Evolutionary conservation across 371 early-diverging fungal genomes (phyloP).

Genomic region (Rhizopus microsporus): DNA sequence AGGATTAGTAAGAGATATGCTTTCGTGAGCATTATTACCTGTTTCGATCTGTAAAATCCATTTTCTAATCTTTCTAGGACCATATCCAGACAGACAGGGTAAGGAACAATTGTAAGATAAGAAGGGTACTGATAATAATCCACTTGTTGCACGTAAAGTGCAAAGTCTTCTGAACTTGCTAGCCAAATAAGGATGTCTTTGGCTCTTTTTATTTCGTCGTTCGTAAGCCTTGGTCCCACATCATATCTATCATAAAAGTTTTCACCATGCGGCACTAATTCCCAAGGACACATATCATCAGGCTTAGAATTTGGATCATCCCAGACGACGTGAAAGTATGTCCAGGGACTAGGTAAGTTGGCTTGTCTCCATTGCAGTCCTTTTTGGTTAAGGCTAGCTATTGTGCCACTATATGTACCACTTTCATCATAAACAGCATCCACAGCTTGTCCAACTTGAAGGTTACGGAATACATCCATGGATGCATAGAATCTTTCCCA

Average conservation of each 20-base stretch:
- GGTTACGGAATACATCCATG: slow-evolving; percentile 43
- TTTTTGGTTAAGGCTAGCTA: slow-evolving; percentile 33
- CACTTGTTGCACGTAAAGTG: slow-evolving; percentile 67
- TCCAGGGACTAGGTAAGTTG: slow-evolving; percentile 51
- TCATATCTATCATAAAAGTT: slow-evolving; percentile 40
- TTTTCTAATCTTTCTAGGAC: slow-evolving; percentile 57
- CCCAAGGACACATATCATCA: slow-evolving; percentile 57
- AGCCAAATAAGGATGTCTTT: slow-evolving; percentile 41
- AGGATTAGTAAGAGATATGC: background rate
- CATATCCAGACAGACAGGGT: slow-evolving; percentile 70
- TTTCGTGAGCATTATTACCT: slow-evolving; percentile 27
- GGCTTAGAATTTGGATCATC: slow-evolving; percentile 36
- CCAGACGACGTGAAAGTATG: slow-evolving; percentile 59
- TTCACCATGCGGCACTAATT: slow-evolving; percentile 44
- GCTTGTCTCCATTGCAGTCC: slow-evolving; percentile 41
- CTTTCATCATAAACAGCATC: slow-evolving; percentile 66
- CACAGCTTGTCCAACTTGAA: slow-evolving; percentile 57
- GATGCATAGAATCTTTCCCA: slow-evolving; percentile 65
- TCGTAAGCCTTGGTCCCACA: slow-evolving; percentile 16
- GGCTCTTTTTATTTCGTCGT: slow-evolving; percentile 32
- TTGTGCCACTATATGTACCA: slow-evolving; percentile 60
- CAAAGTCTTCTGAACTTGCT: slow-evolving; percentile 46
- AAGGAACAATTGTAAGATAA: slow-evolving; percentile 66
- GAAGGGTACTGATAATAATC: slow-evolving; percentile 66
- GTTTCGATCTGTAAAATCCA: slow-evolving; percentile 63